phyloP scores from a whole-genome alignment of 2,329 filamentous ascomycete species.

The Colletotrichum lupini region DNA sequence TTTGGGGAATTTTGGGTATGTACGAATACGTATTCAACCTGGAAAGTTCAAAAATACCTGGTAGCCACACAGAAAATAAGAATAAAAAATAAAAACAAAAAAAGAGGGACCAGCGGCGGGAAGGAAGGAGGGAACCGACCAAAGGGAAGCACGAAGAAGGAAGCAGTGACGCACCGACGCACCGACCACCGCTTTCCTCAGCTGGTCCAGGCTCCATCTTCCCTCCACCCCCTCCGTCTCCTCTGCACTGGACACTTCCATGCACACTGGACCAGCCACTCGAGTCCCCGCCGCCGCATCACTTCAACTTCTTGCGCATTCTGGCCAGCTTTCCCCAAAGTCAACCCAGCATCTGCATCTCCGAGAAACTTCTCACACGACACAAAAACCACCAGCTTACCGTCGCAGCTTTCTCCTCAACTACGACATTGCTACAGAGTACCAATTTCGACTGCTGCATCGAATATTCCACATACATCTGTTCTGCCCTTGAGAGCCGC shows the following conservation, averaged over 20 bases:
- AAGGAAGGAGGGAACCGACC: constrained; percentile 13
- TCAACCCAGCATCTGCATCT: constrained; percentile 25
- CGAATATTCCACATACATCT: background rate
- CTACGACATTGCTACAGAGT: background rate
- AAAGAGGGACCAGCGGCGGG: background rate
- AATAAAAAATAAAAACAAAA: background rate
- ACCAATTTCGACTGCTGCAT: background rate
- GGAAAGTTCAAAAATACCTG: no score
- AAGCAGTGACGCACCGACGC: constrained; percentile 35
- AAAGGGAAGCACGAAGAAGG: constrained; percentile 19
- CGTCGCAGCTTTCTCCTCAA: background rate
- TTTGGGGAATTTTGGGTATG: background rate
- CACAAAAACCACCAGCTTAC: constrained; percentile 1
- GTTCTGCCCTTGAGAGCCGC: constrained; percentile 1
- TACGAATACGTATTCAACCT: no score
- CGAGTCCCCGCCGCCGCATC: constrained; percentile 14
- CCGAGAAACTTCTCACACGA: constrained; percentile 22
- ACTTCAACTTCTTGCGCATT: constrained; percentile 35
- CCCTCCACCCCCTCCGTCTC: constrained; percentile 21
- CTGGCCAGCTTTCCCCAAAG: constrained; percentile 33
- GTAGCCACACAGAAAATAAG: background rate
- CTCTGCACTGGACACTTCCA: no score
- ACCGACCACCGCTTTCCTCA: constrained; percentile 33
- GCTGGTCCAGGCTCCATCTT: constrained; percentile 29
- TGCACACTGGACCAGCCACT: constrained; percentile 28